phyloP scores from a whole-genome alignment of 495 filamentous ascomycete species.

The Annulohypoxylon maeteangense region DNA sequence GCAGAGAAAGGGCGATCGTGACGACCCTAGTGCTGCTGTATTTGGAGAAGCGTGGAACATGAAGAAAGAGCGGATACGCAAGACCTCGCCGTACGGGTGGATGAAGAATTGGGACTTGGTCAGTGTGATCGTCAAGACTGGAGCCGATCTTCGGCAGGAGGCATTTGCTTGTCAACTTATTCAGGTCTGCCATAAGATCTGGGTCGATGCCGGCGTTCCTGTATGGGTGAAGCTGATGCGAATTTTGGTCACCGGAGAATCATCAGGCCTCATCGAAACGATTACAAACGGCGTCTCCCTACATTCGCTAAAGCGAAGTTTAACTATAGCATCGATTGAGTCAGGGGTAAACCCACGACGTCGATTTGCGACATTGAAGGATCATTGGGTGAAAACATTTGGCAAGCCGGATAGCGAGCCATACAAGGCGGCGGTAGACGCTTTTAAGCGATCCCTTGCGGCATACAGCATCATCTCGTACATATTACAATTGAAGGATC shows the following conservation, averaged over 20 bases:
- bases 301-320: constrained; percentile 77
- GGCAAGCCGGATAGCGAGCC: constrained; percentile 69
- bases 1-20: constrained; percentile 77
- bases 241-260: constrained; percentile 81
- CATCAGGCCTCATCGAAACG: constrained; percentile 80
- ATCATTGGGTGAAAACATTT: constrained; percentile 81
- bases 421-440: constrained; percentile 71
- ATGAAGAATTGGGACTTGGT: constrained; percentile 84
- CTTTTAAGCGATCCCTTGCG: constrained; percentile 75
- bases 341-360: constrained; percentile 72
- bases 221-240: constrained; percentile 85
- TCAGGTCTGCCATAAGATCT: constrained; percentile 77
- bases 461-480: constrained; percentile 82
- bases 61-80: constrained; percentile 80
- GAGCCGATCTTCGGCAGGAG: constrained; percentile 79
- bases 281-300: constrained; percentile 82
- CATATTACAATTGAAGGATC: constrained; percentile 79
- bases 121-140: constrained; percentile 83
- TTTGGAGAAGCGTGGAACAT: constrained; percentile 81
- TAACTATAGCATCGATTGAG: constrained; percentile 74
- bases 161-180: constrained; percentile 84
- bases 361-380: constrained; percentile 75
- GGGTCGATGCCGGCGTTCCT: constrained; percentile 73
- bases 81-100: constrained; percentile 78
- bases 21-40: constrained; percentile 82